phyloP scores from a whole-genome alignment of 2,329 filamentous ascomycete species.

The Sclerotinia minor region DNA sequence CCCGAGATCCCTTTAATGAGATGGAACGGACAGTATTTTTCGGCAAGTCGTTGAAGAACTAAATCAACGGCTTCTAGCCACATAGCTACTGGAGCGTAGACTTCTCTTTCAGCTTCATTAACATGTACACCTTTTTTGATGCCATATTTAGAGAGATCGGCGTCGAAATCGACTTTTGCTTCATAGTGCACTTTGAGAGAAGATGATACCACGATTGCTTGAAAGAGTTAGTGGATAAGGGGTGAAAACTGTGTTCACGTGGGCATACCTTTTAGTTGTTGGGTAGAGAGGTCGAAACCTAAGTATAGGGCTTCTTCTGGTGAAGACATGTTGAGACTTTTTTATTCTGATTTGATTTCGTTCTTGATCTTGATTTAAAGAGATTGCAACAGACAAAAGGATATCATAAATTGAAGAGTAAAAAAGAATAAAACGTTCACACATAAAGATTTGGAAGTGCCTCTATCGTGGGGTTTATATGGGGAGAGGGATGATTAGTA shows the following conservation, averaged over 20 bases:
- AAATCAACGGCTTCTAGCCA: constrained; percentile 93
- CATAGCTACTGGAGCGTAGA: constrained; percentile 89
- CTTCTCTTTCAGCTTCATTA: constrained; percentile 80
- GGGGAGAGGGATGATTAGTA: constrained; percentile 20
- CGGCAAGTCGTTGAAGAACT: constrained; percentile 71
- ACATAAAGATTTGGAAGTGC: constrained; percentile 7
- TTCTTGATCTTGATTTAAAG: too few relatives aligned
- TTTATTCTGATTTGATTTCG: constrained; percentile 22
- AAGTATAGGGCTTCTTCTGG: constrained; percentile 68
- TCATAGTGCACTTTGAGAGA: constrained; percentile 78
- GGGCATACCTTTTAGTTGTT: constrained; percentile 81
- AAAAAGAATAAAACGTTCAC: constrained; percentile 13
- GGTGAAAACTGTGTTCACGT: constrained; percentile 25
- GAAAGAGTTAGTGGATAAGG: constrained; percentile 29
- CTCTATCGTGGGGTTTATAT: constrained; percentile 24
- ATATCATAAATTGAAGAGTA: not conserved
- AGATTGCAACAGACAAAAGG: not conserved
- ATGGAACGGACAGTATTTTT: constrained; percentile 69
- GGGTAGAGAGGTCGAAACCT: constrained; percentile 94
- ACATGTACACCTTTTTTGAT: constrained; percentile 85
- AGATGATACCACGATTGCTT: constrained; percentile 80
- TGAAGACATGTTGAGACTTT: constrained; percentile 41
- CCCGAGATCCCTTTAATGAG: constrained; percentile 81
- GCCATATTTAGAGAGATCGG: constrained; percentile 74
- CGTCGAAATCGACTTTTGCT: constrained; percentile 94